A percentile compares a stretch with the other conserved stretches of the same genome.
Evolutionary conservation across 441 rosid species (phyloP).

Genomic region (Adansonia grandidieri): DNA sequence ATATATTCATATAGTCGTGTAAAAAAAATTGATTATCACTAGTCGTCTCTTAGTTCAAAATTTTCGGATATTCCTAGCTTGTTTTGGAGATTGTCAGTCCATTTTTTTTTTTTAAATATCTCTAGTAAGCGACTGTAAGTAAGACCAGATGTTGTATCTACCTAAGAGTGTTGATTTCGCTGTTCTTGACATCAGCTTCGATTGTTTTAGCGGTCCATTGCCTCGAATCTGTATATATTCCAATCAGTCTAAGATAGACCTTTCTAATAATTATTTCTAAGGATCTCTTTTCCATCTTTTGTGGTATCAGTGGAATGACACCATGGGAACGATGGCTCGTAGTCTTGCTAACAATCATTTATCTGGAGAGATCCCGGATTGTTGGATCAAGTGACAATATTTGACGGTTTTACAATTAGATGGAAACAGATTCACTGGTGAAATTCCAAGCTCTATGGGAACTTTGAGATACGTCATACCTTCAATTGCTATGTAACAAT

Average conservation of each 20-base stretch:
- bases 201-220: conserved; percentile 3
- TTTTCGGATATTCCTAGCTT: conserved; percentile 27
- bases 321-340: neutral
- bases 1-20: too few relatives aligned
- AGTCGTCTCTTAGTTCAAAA: conserved; percentile 23
- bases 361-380: neutral
- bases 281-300: conserved; percentile 19
- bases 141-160: neutral
- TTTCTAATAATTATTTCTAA: conserved; percentile 6
- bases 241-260: neutral
- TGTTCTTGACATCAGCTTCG: neutral
- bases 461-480: neutral
- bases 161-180: neutral
- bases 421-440: neutral
- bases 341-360: neutral
- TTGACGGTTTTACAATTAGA: neutral
- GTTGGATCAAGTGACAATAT: neutral
- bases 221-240: neutral
- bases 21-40: neutral
- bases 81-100: conserved; percentile 11
- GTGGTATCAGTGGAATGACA: neutral
- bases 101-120: neutral
- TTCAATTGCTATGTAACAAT: neutral
- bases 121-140: conserved; percentile 29
- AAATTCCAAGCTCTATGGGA: conserved; percentile 14